phyloP scores from a whole-genome alignment of 331 rosid genomes.

The Erythrophleum ivorense region DNA sequence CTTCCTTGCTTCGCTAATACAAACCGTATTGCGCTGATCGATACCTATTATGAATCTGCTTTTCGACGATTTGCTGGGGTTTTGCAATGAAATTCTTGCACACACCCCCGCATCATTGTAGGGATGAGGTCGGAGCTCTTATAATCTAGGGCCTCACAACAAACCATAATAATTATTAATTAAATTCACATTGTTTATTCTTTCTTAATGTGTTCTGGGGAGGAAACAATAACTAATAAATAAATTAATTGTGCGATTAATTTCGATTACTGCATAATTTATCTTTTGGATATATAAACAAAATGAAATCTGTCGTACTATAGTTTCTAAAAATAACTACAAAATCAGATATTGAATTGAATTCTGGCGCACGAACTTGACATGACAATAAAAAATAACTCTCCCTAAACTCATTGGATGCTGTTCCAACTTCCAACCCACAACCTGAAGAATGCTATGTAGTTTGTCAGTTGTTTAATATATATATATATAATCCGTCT shows the following conservation, averaged over 20 bases:
- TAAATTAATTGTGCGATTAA: neutral
- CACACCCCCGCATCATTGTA: constrained; percentile 40
- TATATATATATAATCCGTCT: neutral
- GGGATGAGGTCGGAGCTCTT: constrained; percentile 8
- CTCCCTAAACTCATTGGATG: constrained; percentile 55
- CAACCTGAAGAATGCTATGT: constrained; percentile 19
- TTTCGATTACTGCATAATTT: neutral
- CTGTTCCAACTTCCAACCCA: constrained; percentile 44
- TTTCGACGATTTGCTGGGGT: constrained; percentile 35
- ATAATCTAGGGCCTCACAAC: neutral
- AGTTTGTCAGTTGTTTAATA: constrained; percentile 7
- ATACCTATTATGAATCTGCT: neutral
- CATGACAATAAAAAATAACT: neutral
- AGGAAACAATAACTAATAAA: neutral
- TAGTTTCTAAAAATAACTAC: neutral
- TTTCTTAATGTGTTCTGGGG: neutral
- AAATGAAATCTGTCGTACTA: neutral
- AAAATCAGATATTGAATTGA: neutral
- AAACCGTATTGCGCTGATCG: constrained; percentile 15
- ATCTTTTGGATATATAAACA: neutral
- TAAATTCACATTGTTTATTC: neutral
- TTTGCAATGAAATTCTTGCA: constrained; percentile 28
- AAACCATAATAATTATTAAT: neutral
- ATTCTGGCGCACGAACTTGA: neutral
- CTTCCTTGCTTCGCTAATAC: constrained; percentile 38